Percentiles rank a stretch among this genome's conserved stretches.
Conservation (phyloP, 768 basidiomycete species). For the Termitomyces sp. region DNA sequence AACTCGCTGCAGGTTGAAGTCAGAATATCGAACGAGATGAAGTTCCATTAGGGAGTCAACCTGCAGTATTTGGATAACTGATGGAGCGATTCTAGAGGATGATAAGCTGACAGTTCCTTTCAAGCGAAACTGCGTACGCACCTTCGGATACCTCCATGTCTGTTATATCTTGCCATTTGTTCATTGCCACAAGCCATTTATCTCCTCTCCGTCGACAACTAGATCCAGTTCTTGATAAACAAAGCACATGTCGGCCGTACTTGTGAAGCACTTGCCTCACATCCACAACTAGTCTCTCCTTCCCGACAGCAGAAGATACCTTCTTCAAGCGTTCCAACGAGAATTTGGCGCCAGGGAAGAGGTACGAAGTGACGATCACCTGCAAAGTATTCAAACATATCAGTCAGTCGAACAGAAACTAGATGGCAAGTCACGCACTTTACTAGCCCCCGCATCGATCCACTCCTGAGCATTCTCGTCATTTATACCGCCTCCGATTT, state of each 20-base stretch:
- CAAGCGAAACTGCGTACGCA: slow-evolving; percentile 17
- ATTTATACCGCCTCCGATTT: slow-evolving; percentile 92
- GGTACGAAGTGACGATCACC: slow-evolving; percentile 97
- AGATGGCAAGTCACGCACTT: slow-evolving; percentile 36
- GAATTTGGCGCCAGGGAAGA: slow-evolving; percentile 84
- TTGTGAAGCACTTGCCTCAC: slow-evolving; percentile 56
- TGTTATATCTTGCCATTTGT: slow-evolving; percentile 96
- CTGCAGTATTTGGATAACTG: slow-evolving; percentile 78
- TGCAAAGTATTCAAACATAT: slow-evolving; percentile 23
- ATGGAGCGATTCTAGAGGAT: slow-evolving; percentile 62
- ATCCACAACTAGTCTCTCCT: slow-evolving; percentile 88
- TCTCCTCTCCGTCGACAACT: slow-evolving; percentile 79
- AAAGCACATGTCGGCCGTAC: not conserved
- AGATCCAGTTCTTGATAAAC: not conserved
- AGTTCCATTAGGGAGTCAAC: slow-evolving; percentile 23
- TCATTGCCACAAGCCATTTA: slow-evolving; percentile 95
- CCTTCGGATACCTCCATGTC: slow-evolving; percentile 90
- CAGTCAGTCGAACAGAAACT: not conserved
- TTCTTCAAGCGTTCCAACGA: slow-evolving; percentile 61
- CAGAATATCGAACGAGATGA: not conserved
- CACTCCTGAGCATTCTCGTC: slow-evolving; percentile 75
- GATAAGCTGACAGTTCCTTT: not conserved
- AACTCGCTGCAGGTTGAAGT: slow-evolving; percentile 62
- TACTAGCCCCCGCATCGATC: slow-evolving; percentile 86
- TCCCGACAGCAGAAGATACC: slow-evolving; percentile 63